Evolutionary conservation across 192 early-diverging fungal species (phyloP).

Genomic region (Entophlyctis luteolus): DNA sequence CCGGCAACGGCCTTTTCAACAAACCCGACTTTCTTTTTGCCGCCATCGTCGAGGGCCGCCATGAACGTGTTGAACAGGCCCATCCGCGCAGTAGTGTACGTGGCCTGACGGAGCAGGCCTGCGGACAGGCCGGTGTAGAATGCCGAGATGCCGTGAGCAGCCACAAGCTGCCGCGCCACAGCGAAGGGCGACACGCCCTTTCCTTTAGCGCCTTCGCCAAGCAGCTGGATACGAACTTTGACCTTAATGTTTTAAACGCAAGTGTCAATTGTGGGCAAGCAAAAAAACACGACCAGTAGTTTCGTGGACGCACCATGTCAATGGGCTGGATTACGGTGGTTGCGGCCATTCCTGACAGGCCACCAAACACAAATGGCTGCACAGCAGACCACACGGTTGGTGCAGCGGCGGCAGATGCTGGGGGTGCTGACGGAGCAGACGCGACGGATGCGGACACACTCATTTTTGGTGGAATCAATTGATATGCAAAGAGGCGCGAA

Average conservation of each 20-base stretch:
- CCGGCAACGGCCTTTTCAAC: constrained; percentile 40
- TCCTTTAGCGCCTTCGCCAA: constrained; percentile 37
- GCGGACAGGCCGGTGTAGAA: constrained; percentile 51
- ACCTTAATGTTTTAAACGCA: constrained; percentile 9
- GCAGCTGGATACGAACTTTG: constrained; percentile 53
- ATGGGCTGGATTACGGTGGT: constrained; percentile 53
- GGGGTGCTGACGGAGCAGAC: background rate
- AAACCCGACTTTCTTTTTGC: constrained; percentile 37
- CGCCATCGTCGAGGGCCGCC: constrained; percentile 25
- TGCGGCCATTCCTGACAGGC: constrained; percentile 45
- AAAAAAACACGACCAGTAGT: background rate
- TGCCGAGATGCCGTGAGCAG: constrained; percentile 21
- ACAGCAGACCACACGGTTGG: constrained; percentile 30
- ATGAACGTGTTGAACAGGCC: constrained; percentile 55
- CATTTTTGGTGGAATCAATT: too few species aligned
- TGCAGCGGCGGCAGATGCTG: background rate
- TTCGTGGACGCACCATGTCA: constrained; percentile 36
- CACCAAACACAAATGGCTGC: constrained; percentile 51
- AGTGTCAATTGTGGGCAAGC: background rate
- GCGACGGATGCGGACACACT: too few species aligned
- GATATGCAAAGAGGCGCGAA: too few species aligned
- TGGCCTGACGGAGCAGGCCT: constrained; percentile 52
- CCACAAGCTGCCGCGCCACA: constrained; percentile 32
- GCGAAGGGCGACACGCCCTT: constrained; percentile 23
- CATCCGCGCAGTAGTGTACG: constrained; percentile 52